Percentiles rank a stretch among this genome's conserved stretches.
Evolutionary conservation across 2,329 filamentous ascomycete species (phyloP).

Genomic region (Dendryphion nanum): DNA sequence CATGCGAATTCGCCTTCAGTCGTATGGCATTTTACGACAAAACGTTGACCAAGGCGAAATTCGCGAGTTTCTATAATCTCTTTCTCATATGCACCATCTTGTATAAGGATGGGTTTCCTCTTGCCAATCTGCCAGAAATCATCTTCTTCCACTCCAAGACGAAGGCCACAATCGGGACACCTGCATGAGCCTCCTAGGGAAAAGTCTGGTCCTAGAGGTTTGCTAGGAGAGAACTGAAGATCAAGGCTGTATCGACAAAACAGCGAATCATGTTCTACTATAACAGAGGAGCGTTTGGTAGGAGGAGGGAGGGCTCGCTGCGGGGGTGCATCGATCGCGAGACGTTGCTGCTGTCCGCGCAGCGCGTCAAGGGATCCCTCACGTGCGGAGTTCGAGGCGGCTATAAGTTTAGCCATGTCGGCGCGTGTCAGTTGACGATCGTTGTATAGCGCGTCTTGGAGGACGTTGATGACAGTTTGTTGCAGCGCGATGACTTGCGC

Average conservation of each 20-base stretch:
- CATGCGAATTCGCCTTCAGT: conserved; percentile 37
- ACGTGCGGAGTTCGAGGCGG: conserved; percentile 42
- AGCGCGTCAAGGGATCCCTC: conserved; percentile 41
- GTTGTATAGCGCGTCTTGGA: conserved; percentile 44
- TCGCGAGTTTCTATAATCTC: conserved; percentile 35
- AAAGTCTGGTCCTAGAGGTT: conserved; percentile 30
- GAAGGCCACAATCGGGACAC: conserved; percentile 30
- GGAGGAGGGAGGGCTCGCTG: conserved; percentile 15
- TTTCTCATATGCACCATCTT: conserved; percentile 25
- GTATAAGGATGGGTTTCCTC: conserved; percentile 23
- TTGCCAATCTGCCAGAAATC: conserved; percentile 42
- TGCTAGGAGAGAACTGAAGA: conserved; percentile 28
- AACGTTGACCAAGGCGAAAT: conserved; percentile 36
- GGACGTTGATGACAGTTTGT: conserved; percentile 44
- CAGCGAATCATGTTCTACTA: conserved; percentile 21
- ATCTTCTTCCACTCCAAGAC: conserved; percentile 26
- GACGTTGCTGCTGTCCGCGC: conserved; percentile 33
- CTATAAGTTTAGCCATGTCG: conserved; percentile 41
- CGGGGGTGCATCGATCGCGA: conserved; percentile 15
- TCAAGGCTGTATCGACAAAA: conserved; percentile 38
- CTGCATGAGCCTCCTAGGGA: conserved; percentile 29
- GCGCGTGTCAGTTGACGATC: conserved; percentile 39
- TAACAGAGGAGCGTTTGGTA: conserved; percentile 24
- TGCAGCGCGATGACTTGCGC: conserved; percentile 44
- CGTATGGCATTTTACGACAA: conserved; percentile 39